Percentiles rank a stretch among this genome's conserved stretches.
Conservation (phyloP, 1,284 basidiomycete genomes). For the Apiotrichum veenhuisii region DNA sequence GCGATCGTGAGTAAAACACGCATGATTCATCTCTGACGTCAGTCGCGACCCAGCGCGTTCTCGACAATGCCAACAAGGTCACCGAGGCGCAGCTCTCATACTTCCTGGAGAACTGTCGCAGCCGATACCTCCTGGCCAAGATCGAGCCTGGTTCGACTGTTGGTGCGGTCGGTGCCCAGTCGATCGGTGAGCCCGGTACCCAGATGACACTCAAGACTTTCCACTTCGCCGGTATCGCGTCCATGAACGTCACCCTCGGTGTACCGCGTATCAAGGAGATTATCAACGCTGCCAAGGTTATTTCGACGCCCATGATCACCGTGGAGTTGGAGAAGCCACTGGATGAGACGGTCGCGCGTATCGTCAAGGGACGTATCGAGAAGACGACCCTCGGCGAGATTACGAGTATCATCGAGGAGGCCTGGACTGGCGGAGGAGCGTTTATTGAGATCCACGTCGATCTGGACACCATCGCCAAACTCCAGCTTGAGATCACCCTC, state of each 20-base stretch:
- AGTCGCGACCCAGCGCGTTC: conserved; percentile 59
- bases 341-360: conserved; percentile 86
- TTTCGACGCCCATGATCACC: conserved; percentile 98
- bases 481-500: conserved; percentile 90
- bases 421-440: conserved; percentile 87
- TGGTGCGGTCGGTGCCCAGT: conserved; percentile 97
- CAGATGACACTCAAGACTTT: conserved; percentile 99
- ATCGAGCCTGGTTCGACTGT: conserved; percentile 97
- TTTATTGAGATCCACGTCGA: conserved; percentile 94
- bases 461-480: conserved; percentile 77
- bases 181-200: conserved; percentile 98
- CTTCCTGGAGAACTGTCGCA: conserved; percentile 86
- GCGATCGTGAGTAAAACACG: conserved; percentile 26
- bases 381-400: conserved; percentile 94
- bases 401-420: conserved; percentile 89
- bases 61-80: conserved; percentile 88
- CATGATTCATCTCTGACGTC: neutral
- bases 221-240: conserved; percentile 99
- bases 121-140: conserved; percentile 86
- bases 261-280: conserved; percentile 97
- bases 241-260: conserved; percentile 99
- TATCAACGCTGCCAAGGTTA: conserved; percentile 91
- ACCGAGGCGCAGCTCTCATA: conserved; percentile 71
- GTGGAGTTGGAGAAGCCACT: conserved; percentile 82
- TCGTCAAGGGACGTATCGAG: conserved; percentile 95